Base-by-base conservation (phyloP, 2,329 filamentous ascomycete species). In the Aschersonia sp. region DNA sequence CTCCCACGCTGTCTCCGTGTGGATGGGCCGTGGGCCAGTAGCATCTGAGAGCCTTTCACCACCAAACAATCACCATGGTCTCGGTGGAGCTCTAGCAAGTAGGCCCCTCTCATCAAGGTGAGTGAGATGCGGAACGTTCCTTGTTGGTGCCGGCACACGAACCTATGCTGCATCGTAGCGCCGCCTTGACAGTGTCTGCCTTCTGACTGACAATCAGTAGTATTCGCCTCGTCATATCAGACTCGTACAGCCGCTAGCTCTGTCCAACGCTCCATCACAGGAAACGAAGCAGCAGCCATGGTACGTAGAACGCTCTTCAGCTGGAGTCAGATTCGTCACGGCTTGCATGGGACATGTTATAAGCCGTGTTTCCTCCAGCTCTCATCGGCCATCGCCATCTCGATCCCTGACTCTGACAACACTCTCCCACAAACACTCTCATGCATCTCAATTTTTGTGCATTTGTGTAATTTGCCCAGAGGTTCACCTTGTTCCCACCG, bases 281-380 rank as follows among this genome's bases (percentile, higher is more conserved):
- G 44, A 58, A 60, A 61, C 35, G 35, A 37, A 60, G 9, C 61
- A 62, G 59, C 63, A 61, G 69, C 62, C 60, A 73, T 73, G 70
- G 70, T 73, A 71, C 8, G 35, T 37, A 72, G 70, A 60, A 55
- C 59, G 60, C 59, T 58, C 60, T 56, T 57, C 31, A 31, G 40
- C 43, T 33, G n/a, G 41, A 35, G 56, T 57, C 60, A 58, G 61
- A 56, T 59, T 59, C 56, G 58, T 63, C 67, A 68, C 61, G 65
- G 60, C 60, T 59, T 68, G 66, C 68, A 70, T 67, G 60, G 59
- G 57, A 62, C 68, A 67, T 68, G 66, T 68, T 61, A 67, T 61
- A 58, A 58, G 59, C 59, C 55, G 55, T 55, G 55, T 57, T 60
- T 54, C 58, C 56, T 56, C 12, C 12, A 22, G 22, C 22, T 22